Base-by-base conservation (phyloP, 2,329 filamentous ascomycete species). In the Apiospora hydei region DNA sequence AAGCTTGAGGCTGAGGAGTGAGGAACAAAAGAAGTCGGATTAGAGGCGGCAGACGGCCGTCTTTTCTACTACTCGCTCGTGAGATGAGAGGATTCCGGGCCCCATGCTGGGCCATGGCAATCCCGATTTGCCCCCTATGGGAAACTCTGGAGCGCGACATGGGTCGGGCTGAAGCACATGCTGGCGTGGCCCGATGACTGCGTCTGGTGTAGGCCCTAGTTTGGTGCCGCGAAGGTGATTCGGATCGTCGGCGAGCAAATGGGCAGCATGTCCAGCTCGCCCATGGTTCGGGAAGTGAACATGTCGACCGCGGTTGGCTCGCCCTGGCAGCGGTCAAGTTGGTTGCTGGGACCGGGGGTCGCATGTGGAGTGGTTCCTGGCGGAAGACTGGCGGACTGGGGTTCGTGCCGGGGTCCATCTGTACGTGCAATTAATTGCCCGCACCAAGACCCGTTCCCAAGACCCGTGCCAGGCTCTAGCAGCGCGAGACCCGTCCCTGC, bases 1-100 rank as follows among this genome's bases (percentile, higher is more conserved):
- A 44, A 57, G 68, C 68, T 47, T 69, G 47, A 51, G 38, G 68
- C 68, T 69, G 68, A 57, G 47, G 68, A 68, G 43, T 47, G 16
- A 26, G 44, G 49, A 53, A 43, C 21, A 30, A 53, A 8, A 64
- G 57, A 41, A 64, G 57, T 13, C 34, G 18, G 57, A 64, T n/a
- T 21, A n/a, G 57, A 64, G 57, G 57, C 57, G 57, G 57, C 57
- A 21, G 34, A 64, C n/a, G 34, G 34, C 30, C 57, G 21, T 64
- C 57, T 64, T 64, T 64, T 64, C 57, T 64, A 64, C 18, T 47
- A 64, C 18, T 30, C 41, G 16, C 30, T 41, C 34, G 34, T 11
- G 57, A 64, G 11, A 41, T 64, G 57, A 64, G 57, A 64, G 21
- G 34, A 13, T 41, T 6, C 34, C 57, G 34, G 30, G 34, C 46